Conservation (phyloP, 1,139 yeast species). For the Blastobotrys persicus region DNA sequence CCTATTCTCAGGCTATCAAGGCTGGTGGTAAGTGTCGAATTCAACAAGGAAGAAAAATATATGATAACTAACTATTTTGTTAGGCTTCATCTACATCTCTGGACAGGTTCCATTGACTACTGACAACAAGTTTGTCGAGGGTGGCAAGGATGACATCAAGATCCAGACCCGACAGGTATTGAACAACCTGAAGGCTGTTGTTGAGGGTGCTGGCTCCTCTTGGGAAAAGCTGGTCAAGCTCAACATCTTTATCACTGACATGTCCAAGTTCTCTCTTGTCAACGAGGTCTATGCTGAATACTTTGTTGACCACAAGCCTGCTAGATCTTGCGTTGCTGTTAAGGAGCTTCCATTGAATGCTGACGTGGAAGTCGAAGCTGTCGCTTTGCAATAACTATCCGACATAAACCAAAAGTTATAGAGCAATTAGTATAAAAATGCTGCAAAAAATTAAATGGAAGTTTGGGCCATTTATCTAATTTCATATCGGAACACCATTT, state of each 20-base stretch:
- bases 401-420: neutral
- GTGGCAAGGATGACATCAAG: slow-evolving; percentile 52
- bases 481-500: too few species aligned
- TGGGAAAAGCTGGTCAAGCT: slow-evolving; percentile 81
- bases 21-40: slow-evolving; percentile 40
- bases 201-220: slow-evolving; percentile 79
- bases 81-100: slow-evolving; percentile 80
- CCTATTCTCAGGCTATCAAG: slow-evolving; percentile 91
- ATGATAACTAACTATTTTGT: neutral
- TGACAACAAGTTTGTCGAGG: slow-evolving; percentile 69
- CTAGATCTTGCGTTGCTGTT: slow-evolving; percentile 94
- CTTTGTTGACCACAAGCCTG: slow-evolving; percentile 82
- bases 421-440: too few species aligned
- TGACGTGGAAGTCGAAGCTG: slow-evolving; percentile 18
- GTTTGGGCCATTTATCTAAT: too few species aligned
- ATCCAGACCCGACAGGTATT: slow-evolving; percentile 85
- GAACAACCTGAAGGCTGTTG: slow-evolving; percentile 68
- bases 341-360: slow-evolving; percentile 64
- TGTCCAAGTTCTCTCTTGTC: slow-evolving; percentile 76
- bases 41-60: neutral
- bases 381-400: slow-evolving; percentile 14
- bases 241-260: slow-evolving; percentile 84
- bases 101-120: slow-evolving; percentile 94
- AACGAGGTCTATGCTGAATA: slow-evolving; percentile 80
- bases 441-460: too few species aligned